phyloP scores from a whole-genome alignment of 2,329 filamentous ascomycete genomes.

The Didymella pinodella region DNA sequence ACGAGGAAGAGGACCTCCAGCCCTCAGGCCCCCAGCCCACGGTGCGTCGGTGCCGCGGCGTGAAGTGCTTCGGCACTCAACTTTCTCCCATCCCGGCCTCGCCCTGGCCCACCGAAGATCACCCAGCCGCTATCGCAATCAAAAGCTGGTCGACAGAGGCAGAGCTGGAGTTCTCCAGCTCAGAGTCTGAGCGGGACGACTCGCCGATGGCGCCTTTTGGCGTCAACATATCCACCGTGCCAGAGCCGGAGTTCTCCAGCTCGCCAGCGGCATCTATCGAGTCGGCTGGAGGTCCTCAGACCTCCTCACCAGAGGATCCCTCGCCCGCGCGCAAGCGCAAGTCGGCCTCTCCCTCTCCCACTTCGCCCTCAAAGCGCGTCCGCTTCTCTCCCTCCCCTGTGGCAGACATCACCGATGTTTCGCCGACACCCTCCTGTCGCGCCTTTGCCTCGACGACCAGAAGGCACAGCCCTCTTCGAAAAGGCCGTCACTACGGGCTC shows the following conservation, averaged over 20 bases:
- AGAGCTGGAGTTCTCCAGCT: background rate
- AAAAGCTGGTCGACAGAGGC: background rate
- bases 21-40: background rate
- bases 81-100: constrained; percentile 1
- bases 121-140: background rate
- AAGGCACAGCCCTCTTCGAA: background rate
- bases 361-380: background rate
- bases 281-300: background rate
- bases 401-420: background rate
- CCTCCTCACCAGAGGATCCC: background rate
- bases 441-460: background rate
- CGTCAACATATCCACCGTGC: background rate
- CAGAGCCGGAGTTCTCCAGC: background rate
- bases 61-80: constrained; percentile 1
- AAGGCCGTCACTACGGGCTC: no score
- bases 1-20: background rate
- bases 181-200: background rate
- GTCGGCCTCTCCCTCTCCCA: background rate
- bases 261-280: background rate
- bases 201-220: background rate
- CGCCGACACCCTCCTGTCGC: background rate
- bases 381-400: background rate
- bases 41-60: background rate
- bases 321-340: constrained; percentile 9
- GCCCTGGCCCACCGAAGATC: background rate